Percentiles rank a stretch among this genome's conserved stretches.
Evolutionary conservation across 2,329 filamentous ascomycete species (phyloP).

Genomic region (Lachnellula willkommii): DNA sequence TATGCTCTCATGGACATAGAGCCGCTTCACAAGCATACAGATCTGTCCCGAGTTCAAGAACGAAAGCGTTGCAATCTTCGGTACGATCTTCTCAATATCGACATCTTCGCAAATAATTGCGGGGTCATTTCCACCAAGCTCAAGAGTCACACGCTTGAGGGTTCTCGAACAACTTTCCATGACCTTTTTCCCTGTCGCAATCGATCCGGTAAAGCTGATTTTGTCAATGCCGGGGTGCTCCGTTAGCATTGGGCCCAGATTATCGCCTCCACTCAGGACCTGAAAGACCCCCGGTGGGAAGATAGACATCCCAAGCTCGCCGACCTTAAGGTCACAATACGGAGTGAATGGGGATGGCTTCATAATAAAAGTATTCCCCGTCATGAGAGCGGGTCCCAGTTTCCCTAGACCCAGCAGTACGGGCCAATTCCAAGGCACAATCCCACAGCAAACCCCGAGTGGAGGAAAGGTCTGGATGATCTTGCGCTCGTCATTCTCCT

Average conservation of each 20-base stretch:
- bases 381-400: constrained; percentile 42
- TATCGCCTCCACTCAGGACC: constrained; percentile 33
- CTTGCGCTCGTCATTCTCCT: constrained; percentile 2
- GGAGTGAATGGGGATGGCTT: constrained; percentile 54
- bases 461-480: constrained; percentile 26
- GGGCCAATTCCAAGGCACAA: constrained; percentile 57
- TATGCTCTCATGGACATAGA: constrained; percentile 56
- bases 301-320: constrained; percentile 42
- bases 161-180: constrained; percentile 45
- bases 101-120: constrained; percentile 48
- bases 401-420: constrained; percentile 45
- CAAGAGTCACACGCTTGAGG: constrained; percentile 49
- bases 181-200: constrained; percentile 42
- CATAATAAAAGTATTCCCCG: constrained; percentile 49
- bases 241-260: constrained; percentile 47
- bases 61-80: constrained; percentile 40
- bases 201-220: constrained; percentile 54
- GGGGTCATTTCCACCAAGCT: constrained; percentile 50
- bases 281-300: constrained; percentile 52
- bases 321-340: constrained; percentile 46
- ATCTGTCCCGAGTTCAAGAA: constrained; percentile 51
- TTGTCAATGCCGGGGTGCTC: constrained; percentile 48
- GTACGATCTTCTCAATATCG: constrained; percentile 43
- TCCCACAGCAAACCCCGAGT: constrained; percentile 46
- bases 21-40: constrained; percentile 51